Conservation (phyloP, 768 basidiomycete species). For the Harrya chromipes region DNA sequence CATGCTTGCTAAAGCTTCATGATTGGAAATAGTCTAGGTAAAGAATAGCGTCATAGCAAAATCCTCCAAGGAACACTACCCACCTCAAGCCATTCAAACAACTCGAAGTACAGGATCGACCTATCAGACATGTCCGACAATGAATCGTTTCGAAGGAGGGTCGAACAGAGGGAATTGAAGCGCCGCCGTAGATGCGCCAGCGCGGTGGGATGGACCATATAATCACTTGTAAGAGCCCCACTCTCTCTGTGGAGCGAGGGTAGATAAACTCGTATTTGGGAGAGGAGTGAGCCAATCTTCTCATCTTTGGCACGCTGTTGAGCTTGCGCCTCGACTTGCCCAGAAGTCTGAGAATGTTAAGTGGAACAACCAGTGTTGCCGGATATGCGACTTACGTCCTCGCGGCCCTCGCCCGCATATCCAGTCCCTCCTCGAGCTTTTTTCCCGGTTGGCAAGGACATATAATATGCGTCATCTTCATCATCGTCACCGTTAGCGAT, state of each 20-base stretch:
- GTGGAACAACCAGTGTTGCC: background rate
- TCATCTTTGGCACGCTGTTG: slow-evolving; percentile 74
- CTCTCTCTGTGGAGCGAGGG: slow-evolving; percentile 75
- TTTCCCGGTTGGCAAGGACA: slow-evolving; percentile 45
- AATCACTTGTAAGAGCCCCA: slow-evolving; percentile 83
- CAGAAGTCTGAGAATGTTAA: slow-evolving; percentile 56
- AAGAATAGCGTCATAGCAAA: slow-evolving; percentile 5
- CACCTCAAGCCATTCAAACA: slow-evolving; percentile 93
- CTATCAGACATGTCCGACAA: slow-evolving; percentile 94
- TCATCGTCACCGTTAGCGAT: slow-evolving; percentile 43
- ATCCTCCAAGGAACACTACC: background rate
- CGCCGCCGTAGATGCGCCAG: slow-evolving; percentile 88
- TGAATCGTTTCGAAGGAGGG: slow-evolving; percentile 87
- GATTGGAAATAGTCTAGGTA: slow-evolving; percentile 81
- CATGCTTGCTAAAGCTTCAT: slow-evolving; percentile 91
- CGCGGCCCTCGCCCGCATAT: slow-evolving; percentile 78
- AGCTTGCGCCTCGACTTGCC: slow-evolving; percentile 73
- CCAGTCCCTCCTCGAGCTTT: slow-evolving; percentile 80
- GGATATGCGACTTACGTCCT: slow-evolving; percentile 64
- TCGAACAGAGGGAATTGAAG: slow-evolving; percentile 85
- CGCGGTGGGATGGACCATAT: slow-evolving; percentile 87
- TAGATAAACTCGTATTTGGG: slow-evolving; percentile 74
- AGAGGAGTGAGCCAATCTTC: slow-evolving; percentile 65
- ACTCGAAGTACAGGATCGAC: slow-evolving; percentile 76
- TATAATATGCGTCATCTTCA: slow-evolving; percentile 51